Percentiles rank a stretch among this genome's conserved stretches.
phyloP scores from a whole-genome alignment of 2,329 filamentous ascomycete species.

The Microcyclospora pomicola region DNA sequence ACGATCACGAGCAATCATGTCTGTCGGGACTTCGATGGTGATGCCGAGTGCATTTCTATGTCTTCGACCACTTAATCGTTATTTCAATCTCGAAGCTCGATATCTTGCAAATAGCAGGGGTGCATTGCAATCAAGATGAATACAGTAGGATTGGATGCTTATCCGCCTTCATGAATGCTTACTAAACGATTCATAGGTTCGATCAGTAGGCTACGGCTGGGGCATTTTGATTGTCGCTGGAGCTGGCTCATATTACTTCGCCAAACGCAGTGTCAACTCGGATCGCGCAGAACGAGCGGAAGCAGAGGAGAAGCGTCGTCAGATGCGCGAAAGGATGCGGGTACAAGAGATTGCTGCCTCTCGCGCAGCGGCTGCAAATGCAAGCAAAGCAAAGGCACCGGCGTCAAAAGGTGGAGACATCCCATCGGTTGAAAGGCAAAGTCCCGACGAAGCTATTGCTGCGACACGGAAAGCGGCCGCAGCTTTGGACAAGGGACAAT shows the following conservation, averaged over 20 bases:
- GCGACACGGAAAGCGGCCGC: conserved; percentile 33
- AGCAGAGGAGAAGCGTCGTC: conserved; percentile 49
- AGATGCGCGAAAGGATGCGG: conserved; percentile 13
- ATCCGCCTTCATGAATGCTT: background rate
- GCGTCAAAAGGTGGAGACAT: conserved; percentile 27
- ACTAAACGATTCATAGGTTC: conserved; percentile 4
- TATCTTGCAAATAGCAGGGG: no score
- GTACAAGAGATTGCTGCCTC: conserved; percentile 11
- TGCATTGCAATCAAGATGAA: conserved; percentile 8
- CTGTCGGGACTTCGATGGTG: no score
- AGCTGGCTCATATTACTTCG: conserved; percentile 87
- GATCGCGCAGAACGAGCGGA: conserved; percentile 63
- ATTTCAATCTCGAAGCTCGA: no score
- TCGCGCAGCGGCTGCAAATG: conserved; percentile 4
- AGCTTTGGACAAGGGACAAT: conserved; percentile 71
- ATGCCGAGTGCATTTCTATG: no score
- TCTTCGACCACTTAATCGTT: no score
- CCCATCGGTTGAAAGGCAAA: conserved; percentile 4
- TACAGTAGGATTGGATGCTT: conserved; percentile 11
- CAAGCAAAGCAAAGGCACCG: conserved; percentile 4
- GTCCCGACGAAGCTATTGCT: conserved; percentile 5
- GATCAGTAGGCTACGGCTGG: conserved; percentile 60
- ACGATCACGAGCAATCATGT: no score
- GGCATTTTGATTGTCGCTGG: conserved; percentile 77
- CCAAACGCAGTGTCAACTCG: conserved; percentile 86